A percentile compares a stretch with the other conserved stretches of the same genome.
Conservation (phyloP, 129 eudicot genomes). For the Artemisia annua region DNA sequence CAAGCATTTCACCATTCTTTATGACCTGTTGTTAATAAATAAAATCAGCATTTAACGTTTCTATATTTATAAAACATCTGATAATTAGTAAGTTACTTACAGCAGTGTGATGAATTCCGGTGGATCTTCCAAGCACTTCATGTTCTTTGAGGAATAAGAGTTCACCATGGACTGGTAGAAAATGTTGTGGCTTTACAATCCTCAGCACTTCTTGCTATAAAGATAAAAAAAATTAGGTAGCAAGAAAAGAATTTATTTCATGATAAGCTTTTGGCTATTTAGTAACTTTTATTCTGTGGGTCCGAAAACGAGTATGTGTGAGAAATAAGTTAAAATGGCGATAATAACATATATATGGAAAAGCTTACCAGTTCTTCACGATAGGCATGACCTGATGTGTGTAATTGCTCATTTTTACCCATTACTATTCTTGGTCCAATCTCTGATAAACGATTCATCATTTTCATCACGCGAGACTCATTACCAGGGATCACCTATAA, state of each 20-base stretch:
- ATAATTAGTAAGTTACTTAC: conserved; percentile 47
- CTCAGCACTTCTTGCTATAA: conserved; percentile 89
- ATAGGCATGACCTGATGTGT: conserved; percentile 96
- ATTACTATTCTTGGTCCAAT: conserved; percentile 84
- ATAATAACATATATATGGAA: not conserved
- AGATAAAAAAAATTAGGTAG: not conserved
- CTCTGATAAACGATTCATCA: conserved; percentile 93
- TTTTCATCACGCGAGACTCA: conserved; percentile 88
- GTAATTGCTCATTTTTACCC: conserved; percentile 91
- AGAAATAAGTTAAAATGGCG: not conserved
- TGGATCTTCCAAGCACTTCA: conserved; percentile 86
- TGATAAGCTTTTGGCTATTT: not conserved
- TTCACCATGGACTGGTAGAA: conserved; percentile 95
- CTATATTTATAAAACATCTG: not conserved
- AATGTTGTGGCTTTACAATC: conserved; percentile 99
- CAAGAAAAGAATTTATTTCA: not conserved
- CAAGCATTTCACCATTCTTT: conserved; percentile 98
- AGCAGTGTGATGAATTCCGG: conserved; percentile 89
- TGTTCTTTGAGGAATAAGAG: conserved; percentile 96
- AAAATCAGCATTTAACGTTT: not conserved
- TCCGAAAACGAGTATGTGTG: not conserved
- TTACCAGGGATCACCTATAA: conserved; percentile 98
- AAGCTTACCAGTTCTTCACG: conserved; percentile 82
- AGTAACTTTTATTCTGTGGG: not conserved
- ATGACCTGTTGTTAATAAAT: conserved; percentile 35